Base-by-base conservation (phyloP, 495 filamentous ascomycete species). In the Cudoniella acicularis region DNA sequence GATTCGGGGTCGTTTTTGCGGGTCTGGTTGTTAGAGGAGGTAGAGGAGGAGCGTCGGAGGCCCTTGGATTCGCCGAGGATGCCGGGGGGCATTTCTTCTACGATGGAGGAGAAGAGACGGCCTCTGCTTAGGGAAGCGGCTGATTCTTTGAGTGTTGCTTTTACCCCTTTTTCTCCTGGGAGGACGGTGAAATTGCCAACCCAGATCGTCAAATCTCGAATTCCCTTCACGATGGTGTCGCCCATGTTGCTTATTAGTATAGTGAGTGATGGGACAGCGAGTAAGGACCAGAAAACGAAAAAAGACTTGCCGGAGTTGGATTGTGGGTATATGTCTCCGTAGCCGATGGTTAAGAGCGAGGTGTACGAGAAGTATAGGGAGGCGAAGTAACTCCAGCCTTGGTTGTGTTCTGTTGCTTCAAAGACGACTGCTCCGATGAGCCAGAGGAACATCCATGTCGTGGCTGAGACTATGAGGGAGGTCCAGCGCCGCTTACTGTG, bases 271-370 rank as follows among this genome's bases (percentile, higher is more conserved):
- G 92, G 92, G 1, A 96, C 75, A 1, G 91, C 90, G 2, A 96
- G 79, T 2, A 96, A 71, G 21, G 88, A 88, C 92, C 92, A 98
- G 60, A 96, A 84, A 8, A 98, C 88, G 72, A 94, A 96, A 67
- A 95, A 93, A 0, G 87, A 72, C 65, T 85, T 89, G 0, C 87
- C 89, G 1, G 84, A 77, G 61, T 88, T 90, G 27, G 83, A 89
- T 8, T 81, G 71, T 0, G 87, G 88, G 26, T 80, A 82, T 26
- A 85, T 76, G 60, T 96, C 90, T 2, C 92, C 92, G 64, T 92
- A 96, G 0, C 92, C 92, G 52, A 96, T 90, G 1, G 92, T 96
- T 4, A 92, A 76, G 30, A 96, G 78, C 2, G 84, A 83, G 2
- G 84, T 84, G 67, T 90, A 96, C 2, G 87, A 70, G 70, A 94